These are phyloP conservation scores for Podila horticola DNA, from an alignment of 192 early-diverging fungal genomes.

Conservation along the genomic window DNA sequence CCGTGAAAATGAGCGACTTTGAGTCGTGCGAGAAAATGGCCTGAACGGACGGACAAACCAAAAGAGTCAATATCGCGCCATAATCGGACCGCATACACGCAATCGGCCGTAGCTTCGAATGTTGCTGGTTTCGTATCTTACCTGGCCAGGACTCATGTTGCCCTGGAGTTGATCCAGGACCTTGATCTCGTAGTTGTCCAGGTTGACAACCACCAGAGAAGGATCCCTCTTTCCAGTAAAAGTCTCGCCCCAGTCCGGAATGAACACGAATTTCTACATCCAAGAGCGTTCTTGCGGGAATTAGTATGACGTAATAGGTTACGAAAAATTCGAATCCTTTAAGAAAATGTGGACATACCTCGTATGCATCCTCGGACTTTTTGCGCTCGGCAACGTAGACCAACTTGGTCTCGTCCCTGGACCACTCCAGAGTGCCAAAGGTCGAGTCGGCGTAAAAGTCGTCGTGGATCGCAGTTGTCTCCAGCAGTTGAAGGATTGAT, in stretches of 20 bases:
- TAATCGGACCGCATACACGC: not conserved
- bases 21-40: constrained; percentile 59
- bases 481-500: constrained; percentile 62
- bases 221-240: constrained; percentile 69
- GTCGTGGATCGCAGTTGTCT: constrained; percentile 75
- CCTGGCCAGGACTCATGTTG: constrained; percentile 53
- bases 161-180: constrained; percentile 51
- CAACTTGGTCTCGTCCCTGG: constrained; percentile 60
- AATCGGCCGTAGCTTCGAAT: constrained; percentile 1
- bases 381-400: constrained; percentile 81
- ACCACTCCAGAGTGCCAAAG: constrained; percentile 74
- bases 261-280: constrained; percentile 56
- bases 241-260: constrained; percentile 78
- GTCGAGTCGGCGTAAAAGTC: constrained; percentile 76
- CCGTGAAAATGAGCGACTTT: constrained; percentile 70
- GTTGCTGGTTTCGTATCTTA: not conserved
- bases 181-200: constrained; percentile 46
- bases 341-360: constrained; percentile 13
- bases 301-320: not conserved
- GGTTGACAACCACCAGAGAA: constrained; percentile 62
- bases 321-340: not conserved
- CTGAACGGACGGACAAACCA: constrained; percentile 36
- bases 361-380: constrained; percentile 54
- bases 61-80: constrained; percentile 3
- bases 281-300: too few species aligned